Evolutionary conservation across 2,329 filamentous ascomycete genomes (phyloP), one percentile per base, ranked within the genome.

Genomic region (Pestalotiopsis sp.): DNA sequence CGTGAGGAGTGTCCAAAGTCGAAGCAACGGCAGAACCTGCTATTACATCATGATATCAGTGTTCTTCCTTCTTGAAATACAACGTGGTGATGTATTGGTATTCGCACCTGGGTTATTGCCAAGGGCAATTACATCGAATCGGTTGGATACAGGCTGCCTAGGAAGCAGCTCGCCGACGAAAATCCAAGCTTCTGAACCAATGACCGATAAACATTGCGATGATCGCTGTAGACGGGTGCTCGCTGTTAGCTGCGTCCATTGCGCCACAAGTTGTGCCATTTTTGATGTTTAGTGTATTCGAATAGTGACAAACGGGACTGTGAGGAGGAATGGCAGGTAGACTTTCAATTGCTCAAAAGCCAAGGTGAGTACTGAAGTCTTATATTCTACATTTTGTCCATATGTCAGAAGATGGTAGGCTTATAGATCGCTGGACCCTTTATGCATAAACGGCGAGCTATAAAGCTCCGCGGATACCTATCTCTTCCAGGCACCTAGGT

Each of bases 111-210:
- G 9, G 44, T 52, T 52, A 3, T 22, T 20, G 5, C 22, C 64
- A 1, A 83, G 69, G 0, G 77, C 71, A 30, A 86, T 40, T 2
- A 79, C 70, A 67, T 86, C 81, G 1, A 87, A 58, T 64, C 83
- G 75, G 65, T 82, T 83, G 72, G 87, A 85, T 1, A 86, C 78
- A 3, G 86, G 85, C 71, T 86, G 74, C 30, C 85, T 77, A 4
- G 85, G 82, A 10, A 81, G 72, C 4, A 88, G 75, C 68, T 88
- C 85, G 60, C 85, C 85, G 24, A 85, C 85, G 66, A 86, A 87
- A 66, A 87, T 78, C 70, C 78, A 84, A 5, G 79, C 78, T 6
- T 74, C 75, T 2, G 76, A 71, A 4, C 77, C 76, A 9, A 82
- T 71, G 13, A 84, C 79, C 0, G 83, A 80, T 3, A 85, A 66